Conservation (phyloP, 2,329 filamentous ascomycete genomes). For the Microdochium trichocladiopsis region DNA sequence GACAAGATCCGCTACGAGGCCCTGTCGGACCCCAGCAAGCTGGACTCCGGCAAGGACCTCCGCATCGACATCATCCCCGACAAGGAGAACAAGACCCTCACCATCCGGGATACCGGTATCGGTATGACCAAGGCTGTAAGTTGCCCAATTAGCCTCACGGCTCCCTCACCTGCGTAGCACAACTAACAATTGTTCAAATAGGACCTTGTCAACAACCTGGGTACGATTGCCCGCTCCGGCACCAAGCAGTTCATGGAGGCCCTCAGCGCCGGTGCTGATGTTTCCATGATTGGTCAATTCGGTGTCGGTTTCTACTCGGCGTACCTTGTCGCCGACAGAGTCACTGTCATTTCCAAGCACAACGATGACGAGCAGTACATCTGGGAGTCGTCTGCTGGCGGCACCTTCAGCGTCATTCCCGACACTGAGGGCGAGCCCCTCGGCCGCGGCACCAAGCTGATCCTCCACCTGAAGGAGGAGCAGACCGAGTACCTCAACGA, state of each 20-base stretch:
- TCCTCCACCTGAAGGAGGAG: slow-evolving; percentile 99
- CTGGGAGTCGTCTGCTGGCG: slow-evolving; percentile 96
- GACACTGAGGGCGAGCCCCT: slow-evolving; percentile 89
- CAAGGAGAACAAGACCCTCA: slow-evolving; percentile 95
- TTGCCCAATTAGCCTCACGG: slow-evolving; percentile 19
- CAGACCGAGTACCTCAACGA: slow-evolving; percentile 98
- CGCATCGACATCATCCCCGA: slow-evolving; percentile 98
- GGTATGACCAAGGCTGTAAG: slow-evolving; percentile 99
- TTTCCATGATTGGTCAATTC: slow-evolving; percentile 99
- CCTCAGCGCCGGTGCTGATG: slow-evolving; percentile 93
- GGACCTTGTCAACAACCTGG: slow-evolving; percentile 99
- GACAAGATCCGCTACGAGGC: slow-evolving; percentile 99
- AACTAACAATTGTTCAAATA: slow-evolving; percentile 33
- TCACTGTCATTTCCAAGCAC: slow-evolving; percentile 95
- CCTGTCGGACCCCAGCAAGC: slow-evolving; percentile 93
- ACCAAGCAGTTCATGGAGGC: slow-evolving; percentile 99
- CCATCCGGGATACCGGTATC: slow-evolving; percentile 96
- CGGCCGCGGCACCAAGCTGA: slow-evolving; percentile 94
- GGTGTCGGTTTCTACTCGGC: slow-evolving; percentile 99
- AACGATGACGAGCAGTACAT: slow-evolving; percentile 99
- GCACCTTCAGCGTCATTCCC: slow-evolving; percentile 87
- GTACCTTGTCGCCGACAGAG: slow-evolving; percentile 96
- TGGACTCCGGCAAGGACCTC: slow-evolving; percentile 95
- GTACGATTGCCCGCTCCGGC: slow-evolving; percentile 97
- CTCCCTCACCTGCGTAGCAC: background rate